Evolutionary conservation across 2,329 filamentous ascomycete species (phyloP), one percentile per base, ranked within the genome.

Genomic region (Exophiala aquamarina): DNA sequence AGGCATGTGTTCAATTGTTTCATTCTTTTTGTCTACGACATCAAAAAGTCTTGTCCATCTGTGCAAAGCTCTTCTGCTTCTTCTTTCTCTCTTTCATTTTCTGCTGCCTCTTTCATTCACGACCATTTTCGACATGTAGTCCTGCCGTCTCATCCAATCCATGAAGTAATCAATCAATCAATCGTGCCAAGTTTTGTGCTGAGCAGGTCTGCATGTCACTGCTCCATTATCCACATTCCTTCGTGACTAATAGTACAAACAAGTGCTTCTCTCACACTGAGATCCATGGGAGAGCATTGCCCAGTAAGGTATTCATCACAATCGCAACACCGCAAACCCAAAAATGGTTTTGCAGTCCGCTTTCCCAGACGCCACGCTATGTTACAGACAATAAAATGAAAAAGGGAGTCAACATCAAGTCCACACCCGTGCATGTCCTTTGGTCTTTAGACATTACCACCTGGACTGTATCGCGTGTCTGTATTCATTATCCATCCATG

Each of bases 241-340:
- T 55, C 52, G 40, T 55, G 45, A 47, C 44, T 52, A 49, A 41
- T 55, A 44, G 43, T 52, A 52, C 49, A 52, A 45, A 17, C 45
- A 29, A 40, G 41, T 33, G 23, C 11, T 11, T 26, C 6, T 26
- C 23, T 26, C 23, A 6, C 23, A 26, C n/a, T n/a, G n/a, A n/a
- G n/a, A n/a, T n/a, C n/a, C n/a, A 26, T 26, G 23, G 23, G 23
- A 26, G 11, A 26, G 23, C 6, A 6, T 26, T 11, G 23, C 23
- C 23, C n/a, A n/a, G n/a, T 26, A 6, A 6, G 11, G 23, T 26
- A 26, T 26, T 26, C 23, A 26, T 26, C 23, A 26, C 23, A 26
- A 26, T 11, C 11, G 23, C 23, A 26, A 26, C 23, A 26, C 23
- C 11, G 23, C 23, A 26, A 26, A 26, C 23, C 23, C 23, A 6